Evolutionary conservation across 2,329 filamentous ascomycete genomes (phyloP), one percentile per base, ranked within the genome.

Genomic region (Trichophyton rubrum): DNA sequence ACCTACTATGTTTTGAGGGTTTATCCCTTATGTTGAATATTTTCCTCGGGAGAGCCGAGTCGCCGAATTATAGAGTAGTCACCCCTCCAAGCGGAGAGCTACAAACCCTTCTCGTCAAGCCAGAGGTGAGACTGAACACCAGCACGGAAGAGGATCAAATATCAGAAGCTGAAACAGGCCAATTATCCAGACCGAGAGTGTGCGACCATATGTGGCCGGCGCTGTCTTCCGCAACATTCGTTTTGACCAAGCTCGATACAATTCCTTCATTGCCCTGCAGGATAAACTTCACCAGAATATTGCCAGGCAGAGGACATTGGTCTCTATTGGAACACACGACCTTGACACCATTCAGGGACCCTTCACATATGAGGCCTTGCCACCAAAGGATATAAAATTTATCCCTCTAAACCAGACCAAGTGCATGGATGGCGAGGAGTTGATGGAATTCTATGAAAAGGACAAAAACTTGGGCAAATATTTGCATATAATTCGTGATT

Each of bases 271-370:
- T 72, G 84, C 87, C 61, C 82, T 99, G 56, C 93, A 99, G 78
- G 95, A 99, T 78, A 99, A 99, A 79, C 83, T 99, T 56, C 93
- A 99, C 78, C 88, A 92, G 73, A 99, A 99, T 72, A 79, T 99
- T 66, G 95, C 93, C 56, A 85, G 93, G 64, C 89, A 97, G 75
- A 81, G 93, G 68, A 96, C 92, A 0, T 78, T 99, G 55, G 92
- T 96, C n/a, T 88, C 92, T 22, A 96, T 99, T 71, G 93, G 93
- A 67, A 99, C 93, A 2, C 93, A 99, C 75, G 92, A 99, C 72
- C 80, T 97, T 65, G 91, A 97, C 72, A 96, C 89, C 17, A 80
- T 99, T 68, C 80, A 95, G 74, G 93, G 91, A 0, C 93, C 93
- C 55, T 99, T 99, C 82, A 91, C 90, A 61, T 99, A 99, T 71